phyloP scores from a whole-genome alignment of 2,329 filamentous ascomycete genomes.

The Neopestalotiopsis sp. region DNA sequence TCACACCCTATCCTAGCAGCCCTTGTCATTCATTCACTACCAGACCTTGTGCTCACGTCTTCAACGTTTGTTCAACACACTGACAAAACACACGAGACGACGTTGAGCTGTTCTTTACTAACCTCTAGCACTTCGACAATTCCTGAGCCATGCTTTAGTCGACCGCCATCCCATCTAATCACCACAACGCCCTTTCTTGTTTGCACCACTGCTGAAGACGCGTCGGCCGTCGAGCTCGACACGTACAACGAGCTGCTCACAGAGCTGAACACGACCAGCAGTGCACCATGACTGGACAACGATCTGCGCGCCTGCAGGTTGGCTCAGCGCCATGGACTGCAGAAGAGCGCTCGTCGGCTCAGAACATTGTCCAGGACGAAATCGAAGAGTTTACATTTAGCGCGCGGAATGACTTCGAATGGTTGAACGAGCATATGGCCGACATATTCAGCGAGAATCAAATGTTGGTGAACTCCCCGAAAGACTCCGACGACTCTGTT shows the following conservation, averaged over 20 bases:
- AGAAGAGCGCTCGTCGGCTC: constrained; percentile 80
- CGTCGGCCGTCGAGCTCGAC: constrained; percentile 18
- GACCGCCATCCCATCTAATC: not conserved
- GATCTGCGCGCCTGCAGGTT: constrained; percentile 65
- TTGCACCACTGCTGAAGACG: not conserved
- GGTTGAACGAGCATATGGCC: constrained; percentile 98
- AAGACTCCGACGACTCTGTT: constrained; percentile 1
- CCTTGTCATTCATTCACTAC: not conserved
- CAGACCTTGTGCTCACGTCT: constrained; percentile 6
- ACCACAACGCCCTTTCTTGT: not conserved
- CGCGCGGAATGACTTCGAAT: constrained; percentile 92
- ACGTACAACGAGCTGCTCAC: constrained; percentile 7
- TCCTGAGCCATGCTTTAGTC: constrained; percentile 9
- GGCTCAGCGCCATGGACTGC: constrained; percentile 86
- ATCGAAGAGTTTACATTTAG: constrained; percentile 93
- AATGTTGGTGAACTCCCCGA: constrained; percentile 65
- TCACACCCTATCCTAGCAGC: constrained; percentile 1
- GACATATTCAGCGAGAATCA: constrained; percentile 89
- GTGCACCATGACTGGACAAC: constrained; percentile 37
- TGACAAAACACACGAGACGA: not conserved
- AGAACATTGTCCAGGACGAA: constrained; percentile 79
- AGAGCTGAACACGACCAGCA: constrained; percentile 1
- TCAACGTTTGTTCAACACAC: not conserved
- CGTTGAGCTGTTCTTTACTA: constrained; percentile 1
- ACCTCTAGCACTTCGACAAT: no score